Conservation (phyloP, 768 basidiomycete genomes). For the Candolleomyces aberdarensis region DNA sequence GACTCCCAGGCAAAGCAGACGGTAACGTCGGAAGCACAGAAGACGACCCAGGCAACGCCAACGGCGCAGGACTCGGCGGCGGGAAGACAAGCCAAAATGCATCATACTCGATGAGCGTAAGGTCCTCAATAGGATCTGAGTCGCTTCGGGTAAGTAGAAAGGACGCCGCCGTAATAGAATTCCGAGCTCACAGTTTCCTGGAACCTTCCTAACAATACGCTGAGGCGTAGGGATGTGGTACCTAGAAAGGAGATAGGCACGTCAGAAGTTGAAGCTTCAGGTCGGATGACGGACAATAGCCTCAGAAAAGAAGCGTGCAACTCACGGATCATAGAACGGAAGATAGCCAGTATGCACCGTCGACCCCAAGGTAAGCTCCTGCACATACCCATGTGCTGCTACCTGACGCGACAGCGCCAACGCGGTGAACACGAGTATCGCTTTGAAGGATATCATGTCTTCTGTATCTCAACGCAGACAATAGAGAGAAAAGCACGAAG, state of each 20-base stretch:
- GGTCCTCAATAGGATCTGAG: conserved; percentile 32
- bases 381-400: conserved; percentile 35
- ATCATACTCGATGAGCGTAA: conserved; percentile 30
- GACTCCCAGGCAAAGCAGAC: not conserved
- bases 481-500: no score
- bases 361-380: conserved; percentile 31
- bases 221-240: conserved; percentile 30
- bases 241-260: conserved; percentile 8
- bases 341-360: conserved; percentile 33
- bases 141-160: not conserved
- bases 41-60: conserved; percentile 11
- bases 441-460: no score
- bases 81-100: not conserved
- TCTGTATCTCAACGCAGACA: no score
- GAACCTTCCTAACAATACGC: conserved; percentile 36
- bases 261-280: not conserved
- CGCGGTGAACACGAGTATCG: no score
- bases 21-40: conserved; percentile 5
- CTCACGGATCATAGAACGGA: conserved; percentile 34
- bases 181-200: conserved; percentile 25
- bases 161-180: not conserved
- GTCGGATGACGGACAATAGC: no score
- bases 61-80: not conserved
- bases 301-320: not conserved
- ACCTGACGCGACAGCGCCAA: conserved; percentile 8